Evolutionary conservation across 2,329 filamentous ascomycete species (phyloP), one percentile per base, ranked within the genome.

Genomic region (Fusarium palustre): DNA sequence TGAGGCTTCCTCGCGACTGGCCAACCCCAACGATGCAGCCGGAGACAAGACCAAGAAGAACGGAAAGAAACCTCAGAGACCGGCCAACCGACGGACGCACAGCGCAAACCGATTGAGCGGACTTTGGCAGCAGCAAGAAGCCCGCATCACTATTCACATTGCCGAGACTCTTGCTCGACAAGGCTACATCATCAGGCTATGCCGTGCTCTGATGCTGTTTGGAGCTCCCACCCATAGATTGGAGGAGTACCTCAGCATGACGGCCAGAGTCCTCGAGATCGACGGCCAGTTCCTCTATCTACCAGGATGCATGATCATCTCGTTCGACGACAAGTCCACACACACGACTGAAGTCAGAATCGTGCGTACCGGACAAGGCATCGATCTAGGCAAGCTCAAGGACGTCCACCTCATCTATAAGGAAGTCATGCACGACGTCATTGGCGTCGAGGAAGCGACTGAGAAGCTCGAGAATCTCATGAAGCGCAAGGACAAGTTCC

Each of bases 301-400:
- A 38, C 94, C 94, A 0, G 93, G 93, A 7, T 96, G 92, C 74
- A 97, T 97, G 94, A 91, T 97, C 60, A 90, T 97, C 71, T 95
- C 93, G 0, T 97, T 97, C 74, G 93, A 92, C 75, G 92, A 94
- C 71, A 80, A 77, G 50, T 81, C 85, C 0, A 89, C 88, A 0
- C 89, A 90, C 67, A 91, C 89, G 1, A 89, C 88, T 18, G 88
- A 91, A 72, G 88, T 91, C 62, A 87, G 89, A 67, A 86, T 91
- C 30, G 88, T 91, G 7, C 84, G 88, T 15, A 83, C 84, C 1
- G 76, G 77, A 1, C 87, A 89, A 69, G 87, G 86, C 6, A 82
- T 90, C 36, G 86, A 90, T 73, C 81, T 90, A 1, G 87, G 87
- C 28, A 89, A 87, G 74, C 81, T 90, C 20, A 83, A 87, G 64